Evolutionary conservation across 2,329 filamentous ascomycete species (phyloP), one percentile per base, ranked within the genome.

Genomic region (Raffaelea ambrosiae): DNA sequence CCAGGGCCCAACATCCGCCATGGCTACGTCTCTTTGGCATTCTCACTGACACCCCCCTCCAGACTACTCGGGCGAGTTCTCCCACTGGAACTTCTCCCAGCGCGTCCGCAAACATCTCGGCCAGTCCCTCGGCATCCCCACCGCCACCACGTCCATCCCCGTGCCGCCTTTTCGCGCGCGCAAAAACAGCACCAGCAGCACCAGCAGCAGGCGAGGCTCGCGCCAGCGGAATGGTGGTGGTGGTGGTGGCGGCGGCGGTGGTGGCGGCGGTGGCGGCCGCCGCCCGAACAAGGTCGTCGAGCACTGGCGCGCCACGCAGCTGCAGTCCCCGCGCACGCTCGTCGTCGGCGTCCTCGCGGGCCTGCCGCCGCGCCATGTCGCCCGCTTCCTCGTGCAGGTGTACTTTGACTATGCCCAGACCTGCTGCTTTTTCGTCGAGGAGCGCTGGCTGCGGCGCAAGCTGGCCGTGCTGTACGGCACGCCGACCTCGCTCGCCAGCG

Each of bases 41-140:
- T n/a, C 14, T n/a, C 35, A 14, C 14, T n/a, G 16, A 38, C 18
- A 19, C n/a, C 11, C 14, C 7, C 14, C 18, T n/a, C 35, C 38
- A 74, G 70, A 74, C 47, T 74, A 72, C 50, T 74, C 71, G 1
- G 71, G 71, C 9, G 71, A 74, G 51, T 73, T 74, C 53, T 74
- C 71, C 2, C 71, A 74, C 48, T 74, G 71, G 69, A 73, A 74
- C 52, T 74, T 74, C 54, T 73, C 71, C 38, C 65, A 69, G n/a
- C 70, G 62, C 61, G 50, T 61, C 55, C 50, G 62, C 60, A 58
- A 51, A 54, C 50, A 35, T 18, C 36, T 41, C 9, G 21, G 31
- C 11, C 43, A 36, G 8, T 33, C 9, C 8, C 35, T 40, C 20
- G 33, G 21, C 50, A n/a, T 29, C 26, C 26, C 26, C 7, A 7